Evolutionary conservation across 805 yeast species (phyloP), one percentile per base, ranked within the genome.

Genomic region (Isabelozyma heimii): DNA sequence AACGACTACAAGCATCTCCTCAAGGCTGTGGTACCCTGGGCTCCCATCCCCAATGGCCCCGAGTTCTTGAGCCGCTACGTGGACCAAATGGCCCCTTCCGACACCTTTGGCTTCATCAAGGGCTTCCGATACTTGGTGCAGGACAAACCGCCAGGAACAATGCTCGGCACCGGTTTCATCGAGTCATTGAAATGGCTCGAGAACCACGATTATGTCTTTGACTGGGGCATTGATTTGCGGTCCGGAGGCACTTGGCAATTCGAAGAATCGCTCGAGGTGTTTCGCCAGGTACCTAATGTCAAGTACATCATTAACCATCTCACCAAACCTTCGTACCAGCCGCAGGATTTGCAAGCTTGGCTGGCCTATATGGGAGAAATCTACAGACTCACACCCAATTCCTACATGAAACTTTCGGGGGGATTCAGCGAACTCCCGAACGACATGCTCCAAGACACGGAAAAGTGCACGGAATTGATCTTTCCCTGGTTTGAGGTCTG

Each of bases 91-190:
- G 43, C 51, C 44, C 46, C 45, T n/a, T 50, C 44, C 14, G 27
- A 47, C 14, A 20, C 40, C 8, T 53, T 55, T 38, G 13, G 40
- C 2, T 49, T 51, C 24, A 60, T 67, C 28, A 72, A 70, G 47
- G 81, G 79, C 1, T 72, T 73, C 52, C 58, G 81, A 37, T 75
- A 64, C 49, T 60, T 76, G 40, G 51, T 75, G 2, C 80, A 76
- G 54, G 79, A 75, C 48, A 72, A 73, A 52, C 76, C 76, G 2
- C 45, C 41, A 2, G 69, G 67, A 1, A 66, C 70, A 0, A 70
- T 72, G 73, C 41, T 61, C 2, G 43, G 54, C 8, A 42, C 45
- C 4, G 30, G 49, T 3, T 66, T 75, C 46, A 55, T 64, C 26
- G 70, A 66, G 9, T 57, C 67, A 1, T 49, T 76, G 42, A 60